Evolutionary conservation across 1,284 basidiomycete genomes (phyloP).

Genomic region (Fomitiporia mediterranea): DNA sequence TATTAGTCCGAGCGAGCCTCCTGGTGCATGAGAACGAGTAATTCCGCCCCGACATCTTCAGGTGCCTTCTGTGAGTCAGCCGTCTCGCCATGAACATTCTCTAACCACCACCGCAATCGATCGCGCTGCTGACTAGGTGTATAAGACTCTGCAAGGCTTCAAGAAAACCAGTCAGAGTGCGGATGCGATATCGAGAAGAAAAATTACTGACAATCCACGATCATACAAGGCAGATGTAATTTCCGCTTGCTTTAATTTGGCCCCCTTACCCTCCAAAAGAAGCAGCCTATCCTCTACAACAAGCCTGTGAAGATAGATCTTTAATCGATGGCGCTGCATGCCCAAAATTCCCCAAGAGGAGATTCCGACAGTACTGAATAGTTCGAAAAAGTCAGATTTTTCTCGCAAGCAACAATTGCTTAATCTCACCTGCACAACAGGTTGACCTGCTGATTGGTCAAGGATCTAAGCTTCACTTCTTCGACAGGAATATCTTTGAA

Average conservation of each 20-base stretch:
- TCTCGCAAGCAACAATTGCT: constrained; percentile 8
- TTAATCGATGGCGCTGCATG: constrained; percentile 48
- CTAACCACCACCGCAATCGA: constrained; percentile 60
- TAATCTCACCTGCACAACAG: constrained; percentile 31
- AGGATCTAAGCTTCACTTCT: constrained; percentile 34
- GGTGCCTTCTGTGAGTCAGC: constrained; percentile 39
- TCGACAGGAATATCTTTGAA: constrained; percentile 26
- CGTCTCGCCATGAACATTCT: constrained; percentile 35
- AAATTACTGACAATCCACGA: constrained; percentile 62
- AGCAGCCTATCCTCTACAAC: constrained; percentile 57
- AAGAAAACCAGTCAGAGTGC: constrained; percentile 3
- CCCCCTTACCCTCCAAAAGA: constrained; percentile 42
- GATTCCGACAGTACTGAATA: constrained; percentile 3
- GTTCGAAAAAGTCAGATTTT: neutral
- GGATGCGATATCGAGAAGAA: constrained; percentile 8
- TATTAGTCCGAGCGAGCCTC: neutral
- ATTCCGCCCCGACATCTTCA: constrained; percentile 22
- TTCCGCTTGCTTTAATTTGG: constrained; percentile 45
- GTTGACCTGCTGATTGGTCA: constrained; percentile 22
- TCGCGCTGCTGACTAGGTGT: constrained; percentile 40
- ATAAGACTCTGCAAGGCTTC: constrained; percentile 36
- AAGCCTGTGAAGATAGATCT: constrained; percentile 49
- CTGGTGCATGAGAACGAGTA: constrained; percentile 17
- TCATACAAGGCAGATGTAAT: constrained; percentile 61
- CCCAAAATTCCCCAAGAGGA: constrained; percentile 49